phyloP scores from a whole-genome alignment of 257 asterid genomes.

The Craterostigma plantagineum region DNA sequence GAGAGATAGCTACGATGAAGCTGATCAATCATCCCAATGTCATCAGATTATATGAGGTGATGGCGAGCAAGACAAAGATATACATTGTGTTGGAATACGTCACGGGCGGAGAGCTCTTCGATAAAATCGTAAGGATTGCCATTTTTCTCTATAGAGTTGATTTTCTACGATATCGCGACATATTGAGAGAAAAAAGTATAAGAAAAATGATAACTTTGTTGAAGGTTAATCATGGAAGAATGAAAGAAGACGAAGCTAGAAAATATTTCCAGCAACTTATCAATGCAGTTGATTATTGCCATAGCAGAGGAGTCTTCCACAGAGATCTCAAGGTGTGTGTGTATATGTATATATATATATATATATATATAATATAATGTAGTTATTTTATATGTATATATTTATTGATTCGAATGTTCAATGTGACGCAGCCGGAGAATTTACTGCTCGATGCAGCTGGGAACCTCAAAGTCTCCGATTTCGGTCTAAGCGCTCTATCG shows the following conservation, averaged over 20 bases:
- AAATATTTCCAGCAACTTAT: slow-evolving; percentile 6
- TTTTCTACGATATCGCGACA: too few species aligned
- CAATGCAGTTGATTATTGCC: slow-evolving; percentile 6
- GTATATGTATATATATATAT: background rate
- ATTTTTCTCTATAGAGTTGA: background rate
- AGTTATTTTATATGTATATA: background rate
- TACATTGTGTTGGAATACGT: slow-evolving; percentile 2
- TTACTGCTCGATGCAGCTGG: slow-evolving; percentile 3
- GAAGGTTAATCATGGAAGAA: slow-evolving; percentile 1
- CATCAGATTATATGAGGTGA: background rate
- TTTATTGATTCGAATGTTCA: background rate
- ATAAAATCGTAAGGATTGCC: slow-evolving; percentile 1
- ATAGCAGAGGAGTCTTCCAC: slow-evolving; percentile 5
- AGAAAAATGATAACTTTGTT: too few species aligned
- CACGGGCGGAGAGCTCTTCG: slow-evolving; percentile 5
- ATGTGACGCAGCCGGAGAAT: slow-evolving; percentile 2
- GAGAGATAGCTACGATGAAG: slow-evolving; percentile 4
- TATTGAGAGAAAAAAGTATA: too few species aligned
- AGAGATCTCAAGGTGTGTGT: slow-evolving; percentile 2
- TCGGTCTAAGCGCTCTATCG: slow-evolving; percentile 2
- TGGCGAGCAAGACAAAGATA: slow-evolving; percentile 6
- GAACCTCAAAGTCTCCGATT: slow-evolving; percentile 1
- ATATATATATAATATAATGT: background rate
- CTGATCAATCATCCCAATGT: slow-evolving; percentile 3
- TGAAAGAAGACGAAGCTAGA: slow-evolving; percentile 4